Base-by-base conservation (phyloP, 1,139 yeast genomes). In the Yamadazyma dendronema region DNA sequence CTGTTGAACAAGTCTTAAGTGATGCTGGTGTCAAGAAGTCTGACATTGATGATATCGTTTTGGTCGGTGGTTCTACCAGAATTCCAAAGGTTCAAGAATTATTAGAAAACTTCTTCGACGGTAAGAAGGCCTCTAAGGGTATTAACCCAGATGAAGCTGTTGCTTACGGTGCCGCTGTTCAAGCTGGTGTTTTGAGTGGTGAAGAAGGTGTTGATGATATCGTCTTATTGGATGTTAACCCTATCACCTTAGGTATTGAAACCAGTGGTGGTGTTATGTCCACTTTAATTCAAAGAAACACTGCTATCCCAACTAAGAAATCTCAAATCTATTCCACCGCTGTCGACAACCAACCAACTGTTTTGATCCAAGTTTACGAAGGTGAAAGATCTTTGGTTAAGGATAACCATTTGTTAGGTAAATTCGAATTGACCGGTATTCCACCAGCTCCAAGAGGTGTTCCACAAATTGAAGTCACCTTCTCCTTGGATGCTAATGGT, bases 11-110 rank as follows among this genome's bases (percentile, higher is more conserved):
- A 69, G 97, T 89, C 43, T 77, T 89, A 59, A 83, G 83, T 63
- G 97, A 89, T 65, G 81, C 95, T 49, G 88, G 87, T 60, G 80
- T 87, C 50, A 79, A 81, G 68, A 84, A 84, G 72, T 70, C 80
- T 38, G 94, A 85, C 51, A 77, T 89, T 50, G 94, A 89, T 62
- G 97, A 89, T 61, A 86, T 89, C 62, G 97, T 89, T 32, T 76
- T 89, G 42, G 97, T 89, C 54, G 97, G 97, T 75, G 97, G 97
- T 70, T 89, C 97, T 34, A 89, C 97, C 44, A 88, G 97, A 81
- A 89, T 89, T 73, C 97, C 97, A 69, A 89, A 88, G 77, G 96
- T 89, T 50, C 96, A 87, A 74, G 85, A 85, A 67, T 76, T 89
- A 55, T 77, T 89, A 51, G 95, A 89, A 69, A 76, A 79, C 51